Conservation (phyloP, 225 moss, liverwort and hornwort species). For the Sphagnum contortum region DNA sequence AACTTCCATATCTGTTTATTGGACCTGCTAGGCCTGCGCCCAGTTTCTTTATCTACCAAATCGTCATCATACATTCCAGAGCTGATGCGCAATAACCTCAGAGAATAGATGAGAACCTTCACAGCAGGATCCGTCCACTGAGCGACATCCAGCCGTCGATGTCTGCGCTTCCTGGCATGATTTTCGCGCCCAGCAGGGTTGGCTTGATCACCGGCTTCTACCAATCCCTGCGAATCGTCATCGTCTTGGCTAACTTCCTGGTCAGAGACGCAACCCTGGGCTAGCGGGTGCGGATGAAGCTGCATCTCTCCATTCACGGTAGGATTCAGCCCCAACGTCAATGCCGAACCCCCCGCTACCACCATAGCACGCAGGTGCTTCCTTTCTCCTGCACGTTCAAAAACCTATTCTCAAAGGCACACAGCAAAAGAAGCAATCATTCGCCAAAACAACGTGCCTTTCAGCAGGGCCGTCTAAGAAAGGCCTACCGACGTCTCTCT, state of each 20-base stretch:
- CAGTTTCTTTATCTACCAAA: not conserved
- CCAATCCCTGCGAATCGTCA: conserved; percentile 1
- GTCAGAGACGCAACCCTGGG: not conserved
- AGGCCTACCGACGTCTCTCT: too few relatives aligned
- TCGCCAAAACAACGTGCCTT: too few relatives aligned
- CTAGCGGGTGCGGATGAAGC: not conserved
- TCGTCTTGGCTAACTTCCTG: conserved; percentile 5
- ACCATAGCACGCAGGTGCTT: conserved; percentile 1
- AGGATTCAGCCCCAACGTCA: not conserved
- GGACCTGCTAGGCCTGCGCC: conserved; percentile 1
- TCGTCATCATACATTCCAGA: conserved; percentile 1
- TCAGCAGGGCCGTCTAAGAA: too few relatives aligned
- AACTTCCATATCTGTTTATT: conserved; percentile 7
- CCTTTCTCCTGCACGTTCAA: too few relatives aligned
- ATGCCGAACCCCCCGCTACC: not conserved
- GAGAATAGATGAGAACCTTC: not conserved
- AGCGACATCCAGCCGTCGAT: conserved; percentile 1
- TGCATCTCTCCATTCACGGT: not conserved
- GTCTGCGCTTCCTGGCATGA: not conserved
- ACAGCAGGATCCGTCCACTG: conserved; percentile 8
- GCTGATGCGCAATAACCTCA: conserved; percentile 3
- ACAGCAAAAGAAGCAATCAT: too few relatives aligned
- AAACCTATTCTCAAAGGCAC: too few relatives aligned
- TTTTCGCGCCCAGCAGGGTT: not conserved
- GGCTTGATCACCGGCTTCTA: not conserved